phyloP scores from a whole-genome alignment of 306 rosid species.

The Rosa chinensis region DNA sequence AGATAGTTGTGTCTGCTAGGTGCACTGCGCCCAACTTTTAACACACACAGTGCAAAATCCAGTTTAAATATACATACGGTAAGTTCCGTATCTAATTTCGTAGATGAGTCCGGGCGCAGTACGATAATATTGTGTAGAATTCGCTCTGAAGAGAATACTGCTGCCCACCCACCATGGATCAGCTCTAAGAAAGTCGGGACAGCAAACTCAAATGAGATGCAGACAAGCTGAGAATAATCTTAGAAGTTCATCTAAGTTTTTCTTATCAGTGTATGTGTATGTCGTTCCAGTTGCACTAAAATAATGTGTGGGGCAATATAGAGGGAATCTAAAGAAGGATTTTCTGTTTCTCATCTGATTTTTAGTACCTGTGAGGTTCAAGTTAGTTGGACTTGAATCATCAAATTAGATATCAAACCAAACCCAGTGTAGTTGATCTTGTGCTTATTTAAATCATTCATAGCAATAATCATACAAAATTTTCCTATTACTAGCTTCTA shows the following conservation, averaged over 20 bases:
- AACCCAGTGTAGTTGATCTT: background rate
- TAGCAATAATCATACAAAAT: background rate
- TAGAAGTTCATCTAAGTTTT: background rate
- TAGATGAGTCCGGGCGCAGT: background rate
- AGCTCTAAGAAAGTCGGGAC: background rate
- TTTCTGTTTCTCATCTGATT: background rate
- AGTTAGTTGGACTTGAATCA: background rate
- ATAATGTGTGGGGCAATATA: background rate
- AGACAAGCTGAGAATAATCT: background rate
- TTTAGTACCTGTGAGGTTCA: background rate
- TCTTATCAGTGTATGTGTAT: background rate
- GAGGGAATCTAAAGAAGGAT: conserved; percentile 4
- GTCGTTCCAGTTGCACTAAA: conserved; percentile 4
- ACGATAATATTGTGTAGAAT: background rate
- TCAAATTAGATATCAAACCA: background rate
- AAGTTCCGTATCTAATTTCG: background rate
- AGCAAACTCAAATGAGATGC: background rate
- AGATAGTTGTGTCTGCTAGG: background rate
- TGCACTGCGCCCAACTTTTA: background rate
- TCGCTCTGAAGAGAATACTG: background rate
- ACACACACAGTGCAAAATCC: background rate
- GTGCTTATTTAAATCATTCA: background rate
- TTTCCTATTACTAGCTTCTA: background rate
- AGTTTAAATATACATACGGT: background rate
- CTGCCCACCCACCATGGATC: background rate